These are phyloP conservation scores for Vitis hybrid DNA, from an alignment of 177 flowering plant genomes.

Conservation along the genomic window DNA sequence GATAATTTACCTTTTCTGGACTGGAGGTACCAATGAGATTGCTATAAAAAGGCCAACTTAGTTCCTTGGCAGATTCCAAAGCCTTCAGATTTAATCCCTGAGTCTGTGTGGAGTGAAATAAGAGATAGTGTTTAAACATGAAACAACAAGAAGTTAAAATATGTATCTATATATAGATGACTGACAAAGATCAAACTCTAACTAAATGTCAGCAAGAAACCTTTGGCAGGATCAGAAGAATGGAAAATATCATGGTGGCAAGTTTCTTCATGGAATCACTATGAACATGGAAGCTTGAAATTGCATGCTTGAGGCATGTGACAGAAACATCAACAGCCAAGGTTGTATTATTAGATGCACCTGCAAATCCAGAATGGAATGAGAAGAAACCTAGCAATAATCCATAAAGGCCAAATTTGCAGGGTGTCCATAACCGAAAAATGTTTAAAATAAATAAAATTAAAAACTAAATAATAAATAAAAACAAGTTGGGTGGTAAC, in stretches of 20 bases:
- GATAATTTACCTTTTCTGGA: conserved; percentile 28
- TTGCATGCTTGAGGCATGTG: conserved; percentile 48
- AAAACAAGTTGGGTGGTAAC: too few relatives aligned
- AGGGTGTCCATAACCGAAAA: too few relatives aligned
- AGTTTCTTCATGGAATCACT: conserved; percentile 34
- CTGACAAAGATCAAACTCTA: background rate
- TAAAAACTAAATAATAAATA: too few relatives aligned
- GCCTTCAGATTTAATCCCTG: conserved; percentile 59
- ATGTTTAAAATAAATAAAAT: too few relatives aligned
- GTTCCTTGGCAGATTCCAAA: conserved; percentile 51
- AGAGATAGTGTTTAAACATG: background rate
- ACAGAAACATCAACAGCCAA: conserved; percentile 55
- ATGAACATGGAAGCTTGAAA: conserved; percentile 26
- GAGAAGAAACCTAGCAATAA: background rate
- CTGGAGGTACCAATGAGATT: conserved; percentile 32
- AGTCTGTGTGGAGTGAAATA: conserved; percentile 39
- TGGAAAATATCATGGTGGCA: conserved; percentile 63
- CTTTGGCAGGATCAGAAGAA: conserved; percentile 71
- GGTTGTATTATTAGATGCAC: conserved; percentile 27
- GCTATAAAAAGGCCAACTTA: conserved; percentile 60
- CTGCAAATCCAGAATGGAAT: conserved; percentile 30
- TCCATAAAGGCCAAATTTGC: too few relatives aligned
- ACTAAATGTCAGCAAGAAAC: conserved; percentile 24
- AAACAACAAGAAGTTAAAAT: background rate
- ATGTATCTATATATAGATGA: background rate